Percentiles rank a stretch among this genome's conserved stretches.
Evolutionary conservation across 164 flowering plant species (phyloP).

Genomic region (Nymphaea thermarum): DNA sequence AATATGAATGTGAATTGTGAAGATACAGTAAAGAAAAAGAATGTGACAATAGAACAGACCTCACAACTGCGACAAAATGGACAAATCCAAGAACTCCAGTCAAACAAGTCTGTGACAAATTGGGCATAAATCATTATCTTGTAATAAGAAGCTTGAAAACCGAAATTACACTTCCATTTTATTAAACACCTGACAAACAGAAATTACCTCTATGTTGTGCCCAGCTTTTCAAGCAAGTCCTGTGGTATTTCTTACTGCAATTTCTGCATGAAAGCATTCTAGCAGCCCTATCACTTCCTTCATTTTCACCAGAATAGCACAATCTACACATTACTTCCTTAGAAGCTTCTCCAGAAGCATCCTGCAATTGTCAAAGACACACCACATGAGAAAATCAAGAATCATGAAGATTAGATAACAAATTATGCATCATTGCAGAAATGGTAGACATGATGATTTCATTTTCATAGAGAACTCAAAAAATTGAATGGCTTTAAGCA

Average conservation of each 20-base stretch:
- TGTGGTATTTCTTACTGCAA: constrained; percentile 90
- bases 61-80: constrained; percentile 92
- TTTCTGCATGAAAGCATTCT: constrained; percentile 82
- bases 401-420: no score
- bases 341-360: constrained; percentile 9
- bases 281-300: constrained; percentile 75
- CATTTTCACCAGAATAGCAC: constrained; percentile 80
- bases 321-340: constrained; percentile 63
- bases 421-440: neutral
- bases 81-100: constrained; percentile 96
- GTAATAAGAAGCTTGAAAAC: no score
- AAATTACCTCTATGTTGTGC: constrained; percentile 68
- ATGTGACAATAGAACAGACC: constrained; percentile 26
- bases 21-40: neutral
- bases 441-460: no score
- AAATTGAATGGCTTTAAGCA: no score
- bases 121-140: neutral
- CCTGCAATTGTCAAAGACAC: constrained; percentile 7
- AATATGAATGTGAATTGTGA: neutral
- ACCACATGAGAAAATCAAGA: no score
- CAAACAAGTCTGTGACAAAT: constrained; percentile 68
- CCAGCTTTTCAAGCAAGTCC: constrained; percentile 82
- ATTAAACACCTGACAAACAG: neutral
- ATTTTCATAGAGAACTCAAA: neutral
- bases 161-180: neutral